phyloP scores from a whole-genome alignment of 371 early-diverging fungal species.

The Conidiobolus incongruus region DNA sequence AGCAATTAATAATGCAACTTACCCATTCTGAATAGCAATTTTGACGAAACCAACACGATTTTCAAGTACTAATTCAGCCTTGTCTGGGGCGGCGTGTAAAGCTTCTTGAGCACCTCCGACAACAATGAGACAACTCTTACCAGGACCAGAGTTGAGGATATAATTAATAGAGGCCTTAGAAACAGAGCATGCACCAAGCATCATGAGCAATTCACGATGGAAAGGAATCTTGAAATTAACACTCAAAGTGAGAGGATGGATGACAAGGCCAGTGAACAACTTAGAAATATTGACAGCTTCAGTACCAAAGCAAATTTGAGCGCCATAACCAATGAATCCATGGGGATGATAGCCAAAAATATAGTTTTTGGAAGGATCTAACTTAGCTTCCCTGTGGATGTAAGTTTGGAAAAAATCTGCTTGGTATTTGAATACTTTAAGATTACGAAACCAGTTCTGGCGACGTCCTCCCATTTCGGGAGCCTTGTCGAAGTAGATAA shows the following conservation, averaged over 20 bases:
- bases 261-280: slow-evolving; percentile 35
- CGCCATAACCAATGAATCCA: slow-evolving; percentile 66
- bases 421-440: slow-evolving; percentile 3
- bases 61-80: slow-evolving; percentile 32
- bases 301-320: slow-evolving; percentile 58
- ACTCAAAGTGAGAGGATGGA: slow-evolving; percentile 30
- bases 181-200: slow-evolving; percentile 54
- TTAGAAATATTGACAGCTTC: slow-evolving; percentile 38
- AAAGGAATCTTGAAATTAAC: slow-evolving; percentile 41
- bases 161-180: slow-evolving; percentile 42
- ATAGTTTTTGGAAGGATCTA: no score
- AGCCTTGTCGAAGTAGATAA: slow-evolving; percentile 25
- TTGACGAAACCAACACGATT: slow-evolving; percentile 60
- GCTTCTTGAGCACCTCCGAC: slow-evolving; percentile 64
- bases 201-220: slow-evolving; percentile 45
- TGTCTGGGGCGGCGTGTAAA: slow-evolving; percentile 35
- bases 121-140: slow-evolving; percentile 45
- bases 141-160: slow-evolving; percentile 48
- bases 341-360: slow-evolving; percentile 64
- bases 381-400: slow-evolving; percentile 20
- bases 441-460: not conserved
- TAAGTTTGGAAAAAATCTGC: slow-evolving; percentile 6
- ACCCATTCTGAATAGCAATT: slow-evolving; percentile 51
- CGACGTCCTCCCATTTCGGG: slow-evolving; percentile 17
- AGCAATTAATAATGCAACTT: slow-evolving; percentile 5